Conservation (phyloP, 305 asterid genomes). For the Monarda citriodora region DNA sequence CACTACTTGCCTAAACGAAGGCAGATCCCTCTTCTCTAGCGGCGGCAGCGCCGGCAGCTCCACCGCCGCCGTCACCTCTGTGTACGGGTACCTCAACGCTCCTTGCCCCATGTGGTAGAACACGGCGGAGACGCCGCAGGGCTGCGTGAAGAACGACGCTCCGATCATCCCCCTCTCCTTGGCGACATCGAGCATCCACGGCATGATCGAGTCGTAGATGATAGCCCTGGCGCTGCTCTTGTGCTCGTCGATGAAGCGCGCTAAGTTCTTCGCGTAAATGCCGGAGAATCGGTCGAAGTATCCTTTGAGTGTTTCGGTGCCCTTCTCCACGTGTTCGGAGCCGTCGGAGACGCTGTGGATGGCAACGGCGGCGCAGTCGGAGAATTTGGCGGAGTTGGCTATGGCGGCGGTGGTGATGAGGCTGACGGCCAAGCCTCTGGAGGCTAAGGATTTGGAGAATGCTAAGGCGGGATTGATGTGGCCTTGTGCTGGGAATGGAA, state of each 20-base stretch:
- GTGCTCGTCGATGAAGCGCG: constrained; percentile 6
- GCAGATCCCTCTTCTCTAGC: constrained; percentile 21
- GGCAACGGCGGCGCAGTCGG: constrained; percentile 10
- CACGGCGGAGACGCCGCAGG: not conserved
- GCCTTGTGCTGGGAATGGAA: constrained; percentile 34
- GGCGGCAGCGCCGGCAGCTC: constrained; percentile 24
- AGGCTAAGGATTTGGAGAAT: constrained; percentile 25
- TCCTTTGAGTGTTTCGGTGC: constrained; percentile 1
- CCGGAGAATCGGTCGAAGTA: constrained; percentile 12
- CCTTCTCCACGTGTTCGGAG: constrained; percentile 9
- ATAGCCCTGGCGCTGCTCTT: not conserved
- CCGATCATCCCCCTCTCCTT: constrained; percentile 19
- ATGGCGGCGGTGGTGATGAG: constrained; percentile 13
- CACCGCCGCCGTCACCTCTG: not conserved
- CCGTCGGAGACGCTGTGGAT: constrained; percentile 27
- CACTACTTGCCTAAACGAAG: not conserved
- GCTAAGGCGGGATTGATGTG: constrained; percentile 29
- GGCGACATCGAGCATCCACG: constrained; percentile 38
- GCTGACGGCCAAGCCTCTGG: constrained; percentile 15
- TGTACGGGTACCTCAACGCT: constrained; percentile 10
- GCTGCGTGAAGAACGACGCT: constrained; percentile 1
- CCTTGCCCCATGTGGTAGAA: not conserved
- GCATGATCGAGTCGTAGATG: constrained; percentile 33
- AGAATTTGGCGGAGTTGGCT: not conserved
- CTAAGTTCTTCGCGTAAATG: not conserved